Percentiles rank a stretch among this genome's conserved stretches.
Conservation (phyloP, 1,284 basidiomycete species). For the Puccinia brachypodii region DNA sequence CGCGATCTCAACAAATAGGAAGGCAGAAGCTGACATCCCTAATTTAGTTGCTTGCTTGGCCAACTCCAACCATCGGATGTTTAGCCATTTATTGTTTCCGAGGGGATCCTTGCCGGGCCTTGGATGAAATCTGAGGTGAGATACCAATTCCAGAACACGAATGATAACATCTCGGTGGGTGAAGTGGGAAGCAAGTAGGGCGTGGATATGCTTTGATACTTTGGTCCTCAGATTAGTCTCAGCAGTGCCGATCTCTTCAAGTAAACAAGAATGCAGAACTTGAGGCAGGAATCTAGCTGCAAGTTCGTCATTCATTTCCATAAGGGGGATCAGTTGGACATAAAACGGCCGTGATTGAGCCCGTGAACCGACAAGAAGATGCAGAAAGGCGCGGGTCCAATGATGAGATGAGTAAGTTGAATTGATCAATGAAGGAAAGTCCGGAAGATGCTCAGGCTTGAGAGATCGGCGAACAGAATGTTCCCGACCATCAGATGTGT, state of each 20-base stretch:
- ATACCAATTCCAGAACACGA: conserved; percentile 72
- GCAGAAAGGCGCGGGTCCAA: conserved; percentile 32
- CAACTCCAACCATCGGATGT: conserved; percentile 72
- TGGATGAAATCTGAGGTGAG: conserved; percentile 73
- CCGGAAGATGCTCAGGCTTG: not conserved
- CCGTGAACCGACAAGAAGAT: conserved; percentile 33
- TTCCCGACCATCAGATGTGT: not conserved
- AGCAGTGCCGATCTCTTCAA: conserved; percentile 50
- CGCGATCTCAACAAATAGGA: conserved; percentile 84
- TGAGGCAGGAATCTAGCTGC: conserved; percentile 71
- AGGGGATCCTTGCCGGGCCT: conserved; percentile 63
- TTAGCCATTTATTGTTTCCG: conserved; percentile 77
- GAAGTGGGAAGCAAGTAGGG: conserved; percentile 49
- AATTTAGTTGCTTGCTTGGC: conserved; percentile 73
- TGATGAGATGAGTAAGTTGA: conserved; percentile 13
- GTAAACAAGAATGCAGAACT: conserved; percentile 71
- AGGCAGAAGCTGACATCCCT: conserved; percentile 79
- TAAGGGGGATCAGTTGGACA: conserved; percentile 66
- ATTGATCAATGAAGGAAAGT: conserved; percentile 15
- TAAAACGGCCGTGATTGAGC: conserved; percentile 61
- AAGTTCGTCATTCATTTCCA: conserved; percentile 64
- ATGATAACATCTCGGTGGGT: conserved; percentile 62
- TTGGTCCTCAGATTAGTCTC: conserved; percentile 4
- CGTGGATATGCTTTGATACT: conserved; percentile 32
- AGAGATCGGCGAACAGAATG: not conserved